Evolutionary conservation across 2,329 filamentous ascomycete species (phyloP), one percentile per base, ranked within the genome.

Genomic region (Cadophora luteo-olivacea): DNA sequence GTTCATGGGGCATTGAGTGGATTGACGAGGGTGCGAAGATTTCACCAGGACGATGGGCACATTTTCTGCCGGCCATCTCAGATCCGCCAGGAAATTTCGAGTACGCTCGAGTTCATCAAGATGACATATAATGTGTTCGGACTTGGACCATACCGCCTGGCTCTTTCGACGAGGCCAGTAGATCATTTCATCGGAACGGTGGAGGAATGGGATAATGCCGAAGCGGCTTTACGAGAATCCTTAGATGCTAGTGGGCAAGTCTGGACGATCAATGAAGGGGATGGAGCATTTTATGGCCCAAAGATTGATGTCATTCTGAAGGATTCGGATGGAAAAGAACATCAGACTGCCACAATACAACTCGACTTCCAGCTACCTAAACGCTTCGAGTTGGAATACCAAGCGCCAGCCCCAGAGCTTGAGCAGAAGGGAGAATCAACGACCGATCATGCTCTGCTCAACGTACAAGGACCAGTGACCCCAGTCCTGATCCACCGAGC

Each of bases 21-120:
- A 16, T 82, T 97, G 68, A 97, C 93, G 3, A 88, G 94, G 68
- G 92, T 97, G 61, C 87, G 93, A 41, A 87, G 93, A 24, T 97
- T 97, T 79, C 92, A 96, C 79, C 94, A 97, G 78, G 94, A 97
- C 78, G 93, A 97, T 77, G 92, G 92, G 6, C 93, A 97, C 79
- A 96, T 97, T 70, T 97, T 97, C 79, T 97, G 93, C 78, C 88
- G 91, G 0, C 91, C 91, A 6, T 84, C 85, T 58, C 92, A 96
- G 79, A 92, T 95, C 68, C 84, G 89, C 72, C 82, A 86, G 3
- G 92, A 96, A 80, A 95, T 96, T 67, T 84, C 85, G 65, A 86
- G 86, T 69, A 93, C 92, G 1, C 80, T 96, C 57, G 87, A 90
- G 45, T 95, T 96, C 78, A 89, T 95, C 61, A 85, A 87, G 64